A percentile compares a stretch with the other conserved stretches of the same genome.
phyloP scores from a whole-genome alignment of 495 filamentous ascomycete genomes.

The Aspergillus ostianus region DNA sequence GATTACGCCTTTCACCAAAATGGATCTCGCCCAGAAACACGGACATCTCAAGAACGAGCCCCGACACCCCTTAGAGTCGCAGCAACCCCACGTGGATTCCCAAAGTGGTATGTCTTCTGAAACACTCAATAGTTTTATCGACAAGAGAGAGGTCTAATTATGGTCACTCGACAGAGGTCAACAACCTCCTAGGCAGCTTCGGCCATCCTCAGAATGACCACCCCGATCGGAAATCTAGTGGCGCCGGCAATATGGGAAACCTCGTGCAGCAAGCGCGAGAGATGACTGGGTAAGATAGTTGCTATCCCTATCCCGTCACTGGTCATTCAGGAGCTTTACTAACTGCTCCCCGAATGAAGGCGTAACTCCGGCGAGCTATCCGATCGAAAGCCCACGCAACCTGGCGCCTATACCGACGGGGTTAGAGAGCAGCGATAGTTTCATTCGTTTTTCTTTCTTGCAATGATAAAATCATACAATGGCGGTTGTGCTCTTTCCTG shows the following conservation, averaged over 20 bases:
- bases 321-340: not conserved
- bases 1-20: not conserved
- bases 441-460: not conserved
- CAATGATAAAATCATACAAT: not conserved
- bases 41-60: conserved; percentile 11
- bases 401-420: not conserved
- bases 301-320: not conserved
- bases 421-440: not conserved
- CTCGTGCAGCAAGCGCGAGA: conserved; percentile 5
- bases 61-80: conserved; percentile 2
- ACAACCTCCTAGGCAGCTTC: conserved; percentile 8
- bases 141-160: not conserved
- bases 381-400: not conserved
- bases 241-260: conserved; percentile 9
- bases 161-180: not conserved
- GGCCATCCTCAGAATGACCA: conserved; percentile 11
- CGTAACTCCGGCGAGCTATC: not conserved
- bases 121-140: not conserved
- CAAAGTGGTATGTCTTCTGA: not conserved
- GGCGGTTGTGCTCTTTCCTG: not conserved
- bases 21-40: conserved; percentile 15
- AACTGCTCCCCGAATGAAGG: not conserved
- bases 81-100: not conserved
- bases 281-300: not conserved
- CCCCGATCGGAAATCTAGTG: conserved; percentile 13